phyloP scores from a whole-genome alignment of 108 stramenopile species.

The Pseudonitzschia multiseries region DNA sequence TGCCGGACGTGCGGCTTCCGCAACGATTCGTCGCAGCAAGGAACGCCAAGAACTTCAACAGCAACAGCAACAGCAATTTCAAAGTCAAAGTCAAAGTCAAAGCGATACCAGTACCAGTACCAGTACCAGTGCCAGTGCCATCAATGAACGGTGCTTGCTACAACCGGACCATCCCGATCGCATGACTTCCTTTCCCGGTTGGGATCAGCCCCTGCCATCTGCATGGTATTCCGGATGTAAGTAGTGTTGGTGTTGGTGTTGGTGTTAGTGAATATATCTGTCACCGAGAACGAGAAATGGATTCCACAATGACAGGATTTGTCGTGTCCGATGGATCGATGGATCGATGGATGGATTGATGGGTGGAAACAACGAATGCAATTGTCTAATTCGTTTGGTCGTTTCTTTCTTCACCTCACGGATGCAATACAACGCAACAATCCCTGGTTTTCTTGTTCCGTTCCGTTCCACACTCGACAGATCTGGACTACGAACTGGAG shows the following conservation, averaged over 20 bases:
- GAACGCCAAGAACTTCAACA: neutral
- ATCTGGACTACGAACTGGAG: conserved; percentile 45
- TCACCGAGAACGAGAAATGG: too few species aligned
- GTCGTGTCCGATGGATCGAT: too few species aligned
- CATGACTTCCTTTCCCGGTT: conserved; percentile 46
- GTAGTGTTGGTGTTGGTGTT: neutral
- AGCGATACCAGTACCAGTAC: neutral
- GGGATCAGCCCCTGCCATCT: conserved; percentile 46
- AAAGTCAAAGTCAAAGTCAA: neutral
- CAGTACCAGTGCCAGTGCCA: neutral
- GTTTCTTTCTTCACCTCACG: neutral
- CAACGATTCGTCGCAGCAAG: neutral
- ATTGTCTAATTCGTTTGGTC: too few species aligned
- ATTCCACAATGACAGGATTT: too few species aligned
- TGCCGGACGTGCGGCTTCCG: neutral
- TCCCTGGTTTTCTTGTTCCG: neutral
- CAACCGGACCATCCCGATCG: conserved; percentile 33
- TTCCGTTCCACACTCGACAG: neutral
- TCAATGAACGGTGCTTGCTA: neutral
- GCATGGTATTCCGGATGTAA: conserved; percentile 53
- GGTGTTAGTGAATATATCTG: too few species aligned
- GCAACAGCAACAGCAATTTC: neutral
- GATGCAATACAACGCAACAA: neutral
- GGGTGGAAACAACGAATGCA: too few species aligned
- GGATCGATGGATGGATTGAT: too few species aligned